Evolutionary conservation across 352 stramenopile species (phyloP).

Genomic region (Phytophthora hibernalis): DNA sequence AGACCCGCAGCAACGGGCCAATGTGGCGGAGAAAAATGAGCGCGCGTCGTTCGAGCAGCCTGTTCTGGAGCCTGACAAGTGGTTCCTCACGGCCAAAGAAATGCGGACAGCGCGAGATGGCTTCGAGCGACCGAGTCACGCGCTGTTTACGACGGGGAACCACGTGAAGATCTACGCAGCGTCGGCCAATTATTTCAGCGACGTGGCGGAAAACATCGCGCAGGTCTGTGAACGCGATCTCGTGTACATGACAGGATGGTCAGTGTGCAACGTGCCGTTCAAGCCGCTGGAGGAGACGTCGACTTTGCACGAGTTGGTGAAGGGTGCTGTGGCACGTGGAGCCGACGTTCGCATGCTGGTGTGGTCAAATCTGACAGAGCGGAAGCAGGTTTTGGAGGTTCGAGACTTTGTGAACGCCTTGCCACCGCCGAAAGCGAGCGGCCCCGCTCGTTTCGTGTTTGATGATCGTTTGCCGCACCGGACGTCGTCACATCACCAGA

Average conservation of each 20-base stretch:
- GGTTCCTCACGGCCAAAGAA: conserved; percentile 59
- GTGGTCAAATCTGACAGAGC: conserved; percentile 58
- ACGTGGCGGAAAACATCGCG: conserved; percentile 47
- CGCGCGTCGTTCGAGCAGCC: conserved; percentile 39
- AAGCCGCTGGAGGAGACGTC: conserved; percentile 36
- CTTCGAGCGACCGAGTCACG: conserved; percentile 35
- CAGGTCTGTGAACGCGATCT: conserved; percentile 18
- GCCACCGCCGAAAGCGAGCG: conserved; percentile 22
- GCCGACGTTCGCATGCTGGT: conserved; percentile 54
- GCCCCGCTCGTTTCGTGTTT: conserved; percentile 44
- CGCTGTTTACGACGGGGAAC: conserved; percentile 48
- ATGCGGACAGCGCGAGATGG: conserved; percentile 48
- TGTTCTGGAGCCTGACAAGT: conserved; percentile 40
- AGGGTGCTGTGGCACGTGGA: conserved; percentile 33
- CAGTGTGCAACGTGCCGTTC: conserved; percentile 57
- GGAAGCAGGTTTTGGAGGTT: conserved; percentile 46
- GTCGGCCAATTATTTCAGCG: conserved; percentile 47
- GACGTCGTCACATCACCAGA: conserved; percentile 65
- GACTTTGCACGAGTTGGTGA: conserved; percentile 39
- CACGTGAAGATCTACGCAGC: conserved; percentile 43
- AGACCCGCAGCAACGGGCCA: conserved; percentile 6
- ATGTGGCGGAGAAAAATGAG: conserved; percentile 9
- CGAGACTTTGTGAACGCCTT: conserved; percentile 50
- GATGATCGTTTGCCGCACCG: conserved; percentile 57
- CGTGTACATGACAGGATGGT: conserved; percentile 62